Conservation (phyloP, 306 rosid species). For the Gillenia trifoliata region DNA sequence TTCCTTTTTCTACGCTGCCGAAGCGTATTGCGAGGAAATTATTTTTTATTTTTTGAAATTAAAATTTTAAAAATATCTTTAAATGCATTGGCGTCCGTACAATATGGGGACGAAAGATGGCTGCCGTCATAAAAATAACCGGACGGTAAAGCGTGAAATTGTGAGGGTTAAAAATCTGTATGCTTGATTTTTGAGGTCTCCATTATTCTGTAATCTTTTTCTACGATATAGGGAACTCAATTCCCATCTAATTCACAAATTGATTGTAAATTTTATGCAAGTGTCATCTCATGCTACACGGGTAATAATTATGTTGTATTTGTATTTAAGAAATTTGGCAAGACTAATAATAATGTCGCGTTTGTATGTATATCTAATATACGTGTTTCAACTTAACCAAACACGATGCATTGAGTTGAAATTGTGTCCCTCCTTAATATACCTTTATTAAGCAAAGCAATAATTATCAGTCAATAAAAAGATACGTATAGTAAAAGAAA, state of each 20-base stretch:
- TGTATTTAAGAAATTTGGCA: too few species aligned
- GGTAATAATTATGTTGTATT: too few species aligned
- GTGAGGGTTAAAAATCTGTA: not conserved
- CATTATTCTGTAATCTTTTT: not conserved
- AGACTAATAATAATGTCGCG: too few species aligned
- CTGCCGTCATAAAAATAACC: constrained; percentile 20
- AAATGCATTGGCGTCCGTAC: constrained; percentile 3
- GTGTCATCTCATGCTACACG: too few species aligned
- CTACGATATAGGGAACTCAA: not conserved
- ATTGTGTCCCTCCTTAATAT: too few species aligned
- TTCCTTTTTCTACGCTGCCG: constrained; percentile 29
- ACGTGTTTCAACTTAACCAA: not conserved
- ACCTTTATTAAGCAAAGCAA: not conserved
- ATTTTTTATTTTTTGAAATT: not conserved
- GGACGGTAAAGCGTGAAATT: constrained; percentile 13
- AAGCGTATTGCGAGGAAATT: constrained; percentile 17
- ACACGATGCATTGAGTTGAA: too few species aligned
- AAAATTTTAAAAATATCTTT: constrained; percentile 3
- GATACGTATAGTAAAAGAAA: too few species aligned
- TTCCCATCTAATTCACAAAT: too few species aligned
- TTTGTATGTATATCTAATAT: too few species aligned
- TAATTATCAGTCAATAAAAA: not conserved
- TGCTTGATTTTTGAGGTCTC: not conserved
- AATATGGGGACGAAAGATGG: not conserved
- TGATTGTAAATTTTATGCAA: not conserved